Evolutionary conservation across 208 protist species (phyloP).

Genomic region (Wallacemonas sp.): DNA sequence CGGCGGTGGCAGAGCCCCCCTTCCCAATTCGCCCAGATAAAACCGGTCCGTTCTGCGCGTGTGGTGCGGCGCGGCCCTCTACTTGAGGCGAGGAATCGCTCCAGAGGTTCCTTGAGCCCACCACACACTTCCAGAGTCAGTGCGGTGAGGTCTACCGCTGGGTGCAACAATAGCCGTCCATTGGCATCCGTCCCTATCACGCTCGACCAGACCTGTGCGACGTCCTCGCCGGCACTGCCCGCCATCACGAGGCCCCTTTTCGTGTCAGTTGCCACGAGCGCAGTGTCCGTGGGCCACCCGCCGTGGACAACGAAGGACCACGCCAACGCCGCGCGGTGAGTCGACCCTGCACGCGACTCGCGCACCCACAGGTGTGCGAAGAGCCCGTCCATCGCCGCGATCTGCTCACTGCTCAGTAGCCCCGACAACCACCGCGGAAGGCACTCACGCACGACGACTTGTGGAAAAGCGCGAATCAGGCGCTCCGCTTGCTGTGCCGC

Average conservation of each 20-base stretch:
- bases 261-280: too few relatives aligned
- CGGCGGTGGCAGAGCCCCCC: too few relatives aligned
- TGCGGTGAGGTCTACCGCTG: background rate
- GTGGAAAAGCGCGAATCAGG: background rate
- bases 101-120: background rate
- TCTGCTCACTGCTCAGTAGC: background rate
- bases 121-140: background rate
- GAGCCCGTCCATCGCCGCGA: background rate
- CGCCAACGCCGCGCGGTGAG: background rate
- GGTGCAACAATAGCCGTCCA: too few relatives aligned
- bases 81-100: background rate
- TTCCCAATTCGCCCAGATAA: too few relatives aligned
- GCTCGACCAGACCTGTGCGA: too few relatives aligned
- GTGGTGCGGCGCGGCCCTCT: too few relatives aligned
- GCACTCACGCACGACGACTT: background rate
- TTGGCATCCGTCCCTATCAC: too few relatives aligned
- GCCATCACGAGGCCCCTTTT: too few relatives aligned
- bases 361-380: background rate
- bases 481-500: background rate
- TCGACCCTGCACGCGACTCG: background rate
- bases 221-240: too few relatives aligned
- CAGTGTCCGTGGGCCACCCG: background rate
- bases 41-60: too few relatives aligned
- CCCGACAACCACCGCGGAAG: background rate
- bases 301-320: conserved; percentile 10